Evolutionary conservation across 306 rosid genomes (phyloP).

Genomic region (Vigna angularis): DNA sequence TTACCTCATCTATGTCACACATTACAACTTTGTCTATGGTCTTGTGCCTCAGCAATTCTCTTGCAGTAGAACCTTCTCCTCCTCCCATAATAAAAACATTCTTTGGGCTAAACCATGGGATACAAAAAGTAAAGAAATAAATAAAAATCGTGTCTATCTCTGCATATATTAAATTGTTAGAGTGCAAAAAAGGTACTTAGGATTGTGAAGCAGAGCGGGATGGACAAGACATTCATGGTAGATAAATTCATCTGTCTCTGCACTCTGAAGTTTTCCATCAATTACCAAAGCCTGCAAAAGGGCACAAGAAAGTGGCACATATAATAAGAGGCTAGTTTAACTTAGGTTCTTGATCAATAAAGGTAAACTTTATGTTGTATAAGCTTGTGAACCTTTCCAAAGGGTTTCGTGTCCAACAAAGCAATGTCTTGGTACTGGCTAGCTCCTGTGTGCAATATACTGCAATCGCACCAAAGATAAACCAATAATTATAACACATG

Average conservation of each 20-base stretch:
- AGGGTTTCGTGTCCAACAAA: constrained; percentile 93
- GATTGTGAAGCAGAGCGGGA: constrained; percentile 89
- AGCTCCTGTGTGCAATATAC: constrained; percentile 93
- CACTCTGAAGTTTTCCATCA: constrained; percentile 99
- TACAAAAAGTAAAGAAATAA: neutral
- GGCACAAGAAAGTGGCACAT: constrained; percentile 1
- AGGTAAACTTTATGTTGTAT: neutral
- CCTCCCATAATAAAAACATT: constrained; percentile 95
- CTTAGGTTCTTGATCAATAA: neutral
- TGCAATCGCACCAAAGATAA: constrained; percentile 36
- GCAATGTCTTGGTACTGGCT: constrained; percentile 96
- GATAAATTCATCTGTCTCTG: constrained; percentile 94
- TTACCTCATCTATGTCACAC: constrained; percentile 98
- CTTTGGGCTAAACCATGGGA: constrained; percentile 62
- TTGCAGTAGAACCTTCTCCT: constrained; percentile 99
- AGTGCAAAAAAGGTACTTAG: constrained; percentile 58
- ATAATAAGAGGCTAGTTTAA: constrained; percentile 2
- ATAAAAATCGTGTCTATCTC: neutral
- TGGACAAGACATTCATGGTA: constrained; percentile 98
- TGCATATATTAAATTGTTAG: neutral
- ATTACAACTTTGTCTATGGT: constrained; percentile 84
- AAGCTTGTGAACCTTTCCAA: constrained; percentile 72
- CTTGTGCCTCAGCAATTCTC: constrained; percentile 87
- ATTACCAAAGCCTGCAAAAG: constrained; percentile 78
- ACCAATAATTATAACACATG: neutral